Evolutionary conservation across 116 monocot species (phyloP).

Genomic region (Zostera marina): DNA sequence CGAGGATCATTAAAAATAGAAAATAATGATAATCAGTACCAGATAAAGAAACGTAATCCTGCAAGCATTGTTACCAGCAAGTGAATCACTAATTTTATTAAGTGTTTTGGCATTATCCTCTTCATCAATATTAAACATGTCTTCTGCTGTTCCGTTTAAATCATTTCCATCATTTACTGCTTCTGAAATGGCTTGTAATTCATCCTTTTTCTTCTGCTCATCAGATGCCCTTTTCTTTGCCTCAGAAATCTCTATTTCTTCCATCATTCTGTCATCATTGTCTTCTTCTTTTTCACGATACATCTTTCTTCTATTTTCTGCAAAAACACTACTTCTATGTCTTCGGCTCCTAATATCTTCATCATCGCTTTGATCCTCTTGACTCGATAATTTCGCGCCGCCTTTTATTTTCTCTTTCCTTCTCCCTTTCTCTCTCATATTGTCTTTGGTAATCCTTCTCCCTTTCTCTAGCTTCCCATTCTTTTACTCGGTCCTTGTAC

Average conservation of each 20-base stretch:
- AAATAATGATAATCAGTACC: background rate
- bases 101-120: slow-evolving; percentile 11
- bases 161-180: slow-evolving; percentile 20
- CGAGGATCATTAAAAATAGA: background rate
- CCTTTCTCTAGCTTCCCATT: slow-evolving; percentile 92
- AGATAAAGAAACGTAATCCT: background rate
- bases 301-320: slow-evolving; percentile 82
- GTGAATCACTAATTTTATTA: slow-evolving; percentile 8
- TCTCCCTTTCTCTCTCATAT: slow-evolving; percentile 68
- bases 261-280: slow-evolving; percentile 48
- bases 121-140: slow-evolving; percentile 16
- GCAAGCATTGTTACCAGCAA: slow-evolving; percentile 12
- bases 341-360: slow-evolving; percentile 74
- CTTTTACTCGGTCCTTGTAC: slow-evolving; percentile 72
- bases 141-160: slow-evolving; percentile 18
- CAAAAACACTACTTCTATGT: slow-evolving; percentile 40
- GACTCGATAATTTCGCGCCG: slow-evolving; percentile 53
- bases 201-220: slow-evolving; percentile 27
- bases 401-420: slow-evolving; percentile 63
- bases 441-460: slow-evolving; percentile 67
- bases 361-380: slow-evolving; percentile 91
- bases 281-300: slow-evolving; percentile 85
- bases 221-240: slow-evolving; percentile 63
- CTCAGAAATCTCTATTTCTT: slow-evolving; percentile 75
- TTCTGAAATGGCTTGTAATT: slow-evolving; percentile 9